phyloP scores from a whole-genome alignment of 164 flowering plant genomes.

The Sextonia rubra region DNA sequence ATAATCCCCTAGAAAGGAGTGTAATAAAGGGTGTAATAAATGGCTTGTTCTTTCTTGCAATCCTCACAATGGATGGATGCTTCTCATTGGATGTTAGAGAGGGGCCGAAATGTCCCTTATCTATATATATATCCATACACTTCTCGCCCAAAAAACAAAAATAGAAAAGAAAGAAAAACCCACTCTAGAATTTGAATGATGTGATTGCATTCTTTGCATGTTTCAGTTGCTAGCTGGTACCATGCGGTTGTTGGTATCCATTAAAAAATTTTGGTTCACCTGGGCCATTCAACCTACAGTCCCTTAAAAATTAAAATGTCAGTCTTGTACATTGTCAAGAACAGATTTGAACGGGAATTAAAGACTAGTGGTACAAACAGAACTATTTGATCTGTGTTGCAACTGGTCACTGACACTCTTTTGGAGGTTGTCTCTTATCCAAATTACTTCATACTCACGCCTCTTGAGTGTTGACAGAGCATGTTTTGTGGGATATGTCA shows the following conservation, averaged over 20 bases:
- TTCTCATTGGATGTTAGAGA: no score
- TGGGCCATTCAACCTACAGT: background rate
- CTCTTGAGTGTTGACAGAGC: background rate
- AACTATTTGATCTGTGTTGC: background rate
- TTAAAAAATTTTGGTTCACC: background rate
- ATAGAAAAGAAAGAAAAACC: no score
- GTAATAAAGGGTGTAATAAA: no score
- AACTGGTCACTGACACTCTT: background rate
- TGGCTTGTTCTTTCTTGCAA: no score
- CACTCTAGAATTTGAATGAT: background rate
- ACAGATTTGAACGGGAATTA: background rate
- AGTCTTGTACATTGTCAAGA: background rate
- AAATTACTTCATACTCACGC: background rate
- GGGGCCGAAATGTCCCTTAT: no score
- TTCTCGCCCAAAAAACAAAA: no score
- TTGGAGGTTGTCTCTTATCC: background rate
- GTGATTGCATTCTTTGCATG: background rate
- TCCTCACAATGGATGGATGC: no score
- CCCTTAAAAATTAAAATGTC: background rate
- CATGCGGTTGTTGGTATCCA: background rate
- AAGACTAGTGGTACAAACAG: background rate
- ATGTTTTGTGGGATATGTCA: background rate
- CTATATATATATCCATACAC: no score
- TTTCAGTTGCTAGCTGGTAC: background rate
- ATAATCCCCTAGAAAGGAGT: no score